Evolutionary conservation across 1,284 basidiomycete genomes (phyloP), one percentile per base, ranked within the genome.

Genomic region (Coriolopsis trogii): DNA sequence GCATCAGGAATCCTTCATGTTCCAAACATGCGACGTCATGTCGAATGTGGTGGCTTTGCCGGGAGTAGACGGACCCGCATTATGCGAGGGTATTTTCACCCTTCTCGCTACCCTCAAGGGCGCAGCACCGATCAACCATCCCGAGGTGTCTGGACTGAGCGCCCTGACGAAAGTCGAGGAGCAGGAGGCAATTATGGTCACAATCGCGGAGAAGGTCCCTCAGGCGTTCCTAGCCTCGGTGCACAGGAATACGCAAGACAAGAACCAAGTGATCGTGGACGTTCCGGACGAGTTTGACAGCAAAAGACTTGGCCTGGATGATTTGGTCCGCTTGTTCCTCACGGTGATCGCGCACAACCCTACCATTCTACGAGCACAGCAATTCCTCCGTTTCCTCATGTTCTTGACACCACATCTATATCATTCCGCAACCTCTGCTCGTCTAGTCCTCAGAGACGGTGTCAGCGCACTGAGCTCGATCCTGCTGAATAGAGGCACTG

Each of bases 271-370:
- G 13, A 59, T 60, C 7, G 67, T 82, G 52, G 73, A 79, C 36
- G 71, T 82, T 44, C 82, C 76, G 0, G 80, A 88, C 38, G 80
- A 85, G 63, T 85, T 87, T 53, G 85, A 86, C 63, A 74, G 75
- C 25, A 76, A 74, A 53, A 68, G 77, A 2, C 77, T 92, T 20
- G 75, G 75, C 8, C 75, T 84, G 56, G 87, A 87, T 51, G 79
- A 92, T 61, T 77, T 92, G 34, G 79, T 90, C 28, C 79, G 83
- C 21, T 75, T 93, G 12, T 82, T 91, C 62, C 75, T 92, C 26
- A 92, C 89, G 3, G 85, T 91, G 53, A 90, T 93, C 49, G 89
- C 88, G 3, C 85, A 91, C 55, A 86, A 91, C 64, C 78, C 86
- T 9, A 75, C 79, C 0, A 82, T 84, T 38, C 67, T 77, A 20